A percentile compares a stretch with the other conserved stretches of the same genome.
Conservation (phyloP, 2,329 filamentous ascomycete species). For the Fonsecaea pugnacius region DNA sequence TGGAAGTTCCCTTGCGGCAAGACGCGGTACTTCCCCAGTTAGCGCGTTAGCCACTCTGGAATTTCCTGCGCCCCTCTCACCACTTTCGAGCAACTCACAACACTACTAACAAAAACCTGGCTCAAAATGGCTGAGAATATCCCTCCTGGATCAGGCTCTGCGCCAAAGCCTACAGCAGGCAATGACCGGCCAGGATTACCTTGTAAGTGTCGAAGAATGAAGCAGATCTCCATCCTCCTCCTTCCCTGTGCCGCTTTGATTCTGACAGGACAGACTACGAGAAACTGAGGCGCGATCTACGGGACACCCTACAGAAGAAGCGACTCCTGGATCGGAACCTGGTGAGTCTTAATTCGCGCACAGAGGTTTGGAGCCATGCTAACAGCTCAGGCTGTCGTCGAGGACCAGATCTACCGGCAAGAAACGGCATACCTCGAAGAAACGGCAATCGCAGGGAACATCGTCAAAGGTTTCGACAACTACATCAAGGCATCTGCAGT, state of each 20-base stretch:
- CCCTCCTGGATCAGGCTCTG: conserved; percentile 39
- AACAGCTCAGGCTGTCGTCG: conserved; percentile 59
- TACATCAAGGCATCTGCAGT: conserved; percentile 87
- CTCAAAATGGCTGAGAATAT: conserved; percentile 49
- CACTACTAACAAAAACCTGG: background rate
- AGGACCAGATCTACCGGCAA: conserved; percentile 81
- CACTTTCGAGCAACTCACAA: background rate
- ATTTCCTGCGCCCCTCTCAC: background rate
- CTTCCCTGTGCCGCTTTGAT: background rate
- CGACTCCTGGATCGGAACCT: conserved; percentile 65
- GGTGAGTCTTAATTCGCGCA: conserved; percentile 46
- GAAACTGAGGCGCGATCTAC: conserved; percentile 68
- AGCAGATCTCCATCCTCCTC: background rate
- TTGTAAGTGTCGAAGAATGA: conserved; percentile 41
- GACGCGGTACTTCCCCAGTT: background rate
- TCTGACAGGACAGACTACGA: conserved; percentile 60
- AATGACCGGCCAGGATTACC: conserved; percentile 54
- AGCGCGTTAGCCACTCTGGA: background rate
- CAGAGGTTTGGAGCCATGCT: conserved; percentile 9
- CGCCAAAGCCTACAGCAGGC: conserved; percentile 30
- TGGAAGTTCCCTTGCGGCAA: background rate
- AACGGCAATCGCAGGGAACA: conserved; percentile 82
- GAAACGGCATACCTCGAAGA: conserved; percentile 90
- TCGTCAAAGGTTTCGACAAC: conserved; percentile 96
- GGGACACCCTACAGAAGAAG: conserved; percentile 69